These are phyloP conservation scores for Draba incana DNA, from an alignment of 345 rosid species.

Conservation along the genomic window DNA sequence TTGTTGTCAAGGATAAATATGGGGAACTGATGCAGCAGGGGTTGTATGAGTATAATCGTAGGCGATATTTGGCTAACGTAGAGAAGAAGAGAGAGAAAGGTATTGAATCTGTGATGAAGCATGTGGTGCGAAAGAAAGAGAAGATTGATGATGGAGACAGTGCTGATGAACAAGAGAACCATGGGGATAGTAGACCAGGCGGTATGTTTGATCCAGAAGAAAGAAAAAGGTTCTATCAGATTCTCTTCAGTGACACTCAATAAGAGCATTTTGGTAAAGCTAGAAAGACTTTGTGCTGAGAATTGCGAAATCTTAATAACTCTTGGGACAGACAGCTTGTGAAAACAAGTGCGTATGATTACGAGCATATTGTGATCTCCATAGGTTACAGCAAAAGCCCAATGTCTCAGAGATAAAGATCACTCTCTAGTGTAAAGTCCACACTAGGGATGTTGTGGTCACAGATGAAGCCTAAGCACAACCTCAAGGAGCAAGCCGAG, in stretches of 20 bases:
- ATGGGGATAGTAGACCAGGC: constrained; percentile 49
- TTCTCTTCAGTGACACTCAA: constrained; percentile 63
- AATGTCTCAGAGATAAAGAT: constrained; percentile 1
- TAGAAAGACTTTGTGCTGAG: constrained; percentile 10
- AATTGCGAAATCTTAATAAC: background rate
- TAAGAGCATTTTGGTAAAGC: constrained; percentile 37
- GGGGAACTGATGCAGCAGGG: constrained; percentile 95
- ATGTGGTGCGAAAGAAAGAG: constrained; percentile 43
- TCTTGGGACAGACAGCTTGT: constrained; percentile 13
- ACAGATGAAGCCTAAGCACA: background rate
- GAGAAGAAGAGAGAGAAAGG: constrained; percentile 73
- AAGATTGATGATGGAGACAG: constrained; percentile 36
- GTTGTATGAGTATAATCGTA: constrained; percentile 68
- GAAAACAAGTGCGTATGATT: background rate
- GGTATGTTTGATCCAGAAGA: constrained; percentile 83
- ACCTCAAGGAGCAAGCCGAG: too few relatives aligned
- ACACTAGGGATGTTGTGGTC: background rate
- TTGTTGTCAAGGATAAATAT: constrained; percentile 78
- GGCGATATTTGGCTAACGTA: constrained; percentile 54
- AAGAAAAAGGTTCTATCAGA: constrained; percentile 77
- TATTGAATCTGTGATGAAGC: constrained; percentile 42
- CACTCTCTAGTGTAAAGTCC: background rate
- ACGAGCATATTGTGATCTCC: constrained; percentile 1
- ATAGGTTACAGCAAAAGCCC: constrained; percentile 6
- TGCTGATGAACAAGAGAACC: constrained; percentile 51